phyloP scores from a whole-genome alignment of 495 filamentous ascomycete species.

The Elaphomyces granulatus region DNA sequence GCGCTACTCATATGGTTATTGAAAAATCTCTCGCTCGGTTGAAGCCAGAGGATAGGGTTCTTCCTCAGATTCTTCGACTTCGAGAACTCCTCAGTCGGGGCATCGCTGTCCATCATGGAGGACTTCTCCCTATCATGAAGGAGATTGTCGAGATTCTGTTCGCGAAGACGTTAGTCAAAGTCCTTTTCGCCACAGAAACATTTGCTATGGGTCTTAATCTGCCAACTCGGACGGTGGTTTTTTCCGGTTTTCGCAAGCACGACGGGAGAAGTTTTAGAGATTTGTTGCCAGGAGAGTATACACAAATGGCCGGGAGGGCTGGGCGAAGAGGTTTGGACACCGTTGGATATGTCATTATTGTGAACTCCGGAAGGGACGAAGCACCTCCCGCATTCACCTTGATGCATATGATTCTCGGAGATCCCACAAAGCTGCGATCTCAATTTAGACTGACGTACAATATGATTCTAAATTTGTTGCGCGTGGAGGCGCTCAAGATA shows the following conservation, averaged over 20 bases:
- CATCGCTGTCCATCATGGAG: constrained; percentile 93
- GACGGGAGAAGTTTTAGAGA: constrained; percentile 86
- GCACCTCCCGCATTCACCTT: constrained; percentile 71
- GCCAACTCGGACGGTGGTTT: constrained; percentile 90
- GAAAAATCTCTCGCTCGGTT: constrained; percentile 88
- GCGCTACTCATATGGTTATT: constrained; percentile 90
- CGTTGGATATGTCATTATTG: constrained; percentile 87
- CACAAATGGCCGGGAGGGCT: constrained; percentile 94
- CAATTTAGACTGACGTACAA: constrained; percentile 98
- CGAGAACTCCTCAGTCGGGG: constrained; percentile 76
- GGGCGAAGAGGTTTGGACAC: constrained; percentile 84
- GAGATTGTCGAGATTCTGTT: constrained; percentile 96
- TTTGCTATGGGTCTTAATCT: constrained; percentile 98
- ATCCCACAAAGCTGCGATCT: constrained; percentile 86
- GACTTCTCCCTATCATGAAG: constrained; percentile 90
- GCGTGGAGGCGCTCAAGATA: constrained; percentile 94
- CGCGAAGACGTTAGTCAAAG: constrained; percentile 84
- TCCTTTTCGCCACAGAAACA: constrained; percentile 93
- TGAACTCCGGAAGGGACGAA: constrained; percentile 68
- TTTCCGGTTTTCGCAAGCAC: constrained; percentile 92
- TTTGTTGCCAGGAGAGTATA: constrained; percentile 88
- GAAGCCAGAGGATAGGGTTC: constrained; percentile 73
- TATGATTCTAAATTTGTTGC: constrained; percentile 93
- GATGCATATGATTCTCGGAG: constrained; percentile 87
- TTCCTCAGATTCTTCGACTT: constrained; percentile 82